Evolutionary conservation across 176 grass and related monocot species (phyloP).

Genomic region (Bromus sterilis): DNA sequence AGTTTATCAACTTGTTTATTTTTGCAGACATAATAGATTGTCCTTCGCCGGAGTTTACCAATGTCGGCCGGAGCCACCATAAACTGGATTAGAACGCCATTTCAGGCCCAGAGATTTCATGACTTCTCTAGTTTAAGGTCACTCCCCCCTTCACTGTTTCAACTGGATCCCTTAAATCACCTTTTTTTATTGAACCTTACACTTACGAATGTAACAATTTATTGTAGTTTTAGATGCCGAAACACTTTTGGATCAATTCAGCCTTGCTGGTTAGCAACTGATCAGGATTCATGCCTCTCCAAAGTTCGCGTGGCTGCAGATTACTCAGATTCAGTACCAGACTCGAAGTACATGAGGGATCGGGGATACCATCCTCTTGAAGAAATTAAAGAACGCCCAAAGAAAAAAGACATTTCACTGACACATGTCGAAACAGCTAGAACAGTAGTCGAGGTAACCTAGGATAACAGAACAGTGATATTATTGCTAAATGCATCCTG

Average conservation of each 20-base stretch:
- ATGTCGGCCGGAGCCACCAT: constrained; percentile 50
- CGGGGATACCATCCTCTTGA: constrained; percentile 90
- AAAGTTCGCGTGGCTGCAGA: constrained; percentile 81
- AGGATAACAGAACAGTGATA: not conserved
- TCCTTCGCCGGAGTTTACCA: not conserved
- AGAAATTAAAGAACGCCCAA: constrained; percentile 83
- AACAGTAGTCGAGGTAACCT: constrained; percentile 80
- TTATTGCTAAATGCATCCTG: not conserved
- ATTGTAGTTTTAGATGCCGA: constrained; percentile 51
- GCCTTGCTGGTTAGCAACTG: constrained; percentile 38
- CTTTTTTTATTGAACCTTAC: constrained; percentile 7
- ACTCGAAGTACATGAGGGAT: constrained; percentile 59
- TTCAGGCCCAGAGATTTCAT: constrained; percentile 33
- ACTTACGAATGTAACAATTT: not conserved
- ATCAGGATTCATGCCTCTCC: constrained; percentile 37
- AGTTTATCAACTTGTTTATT: not conserved
- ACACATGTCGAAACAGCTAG: constrained; percentile 88
- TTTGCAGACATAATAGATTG: not conserved
- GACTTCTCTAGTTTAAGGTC: constrained; percentile 71
- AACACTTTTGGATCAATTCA: constrained; percentile 57
- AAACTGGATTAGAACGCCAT: constrained; percentile 63
- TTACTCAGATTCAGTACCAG: constrained; percentile 85
- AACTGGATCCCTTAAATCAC: not conserved
- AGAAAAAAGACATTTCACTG: constrained; percentile 71
- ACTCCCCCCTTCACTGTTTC: constrained; percentile 3